Base-by-base conservation (phyloP, 352 stramenopile genomes). In the Phytopythium delawarense region DNA sequence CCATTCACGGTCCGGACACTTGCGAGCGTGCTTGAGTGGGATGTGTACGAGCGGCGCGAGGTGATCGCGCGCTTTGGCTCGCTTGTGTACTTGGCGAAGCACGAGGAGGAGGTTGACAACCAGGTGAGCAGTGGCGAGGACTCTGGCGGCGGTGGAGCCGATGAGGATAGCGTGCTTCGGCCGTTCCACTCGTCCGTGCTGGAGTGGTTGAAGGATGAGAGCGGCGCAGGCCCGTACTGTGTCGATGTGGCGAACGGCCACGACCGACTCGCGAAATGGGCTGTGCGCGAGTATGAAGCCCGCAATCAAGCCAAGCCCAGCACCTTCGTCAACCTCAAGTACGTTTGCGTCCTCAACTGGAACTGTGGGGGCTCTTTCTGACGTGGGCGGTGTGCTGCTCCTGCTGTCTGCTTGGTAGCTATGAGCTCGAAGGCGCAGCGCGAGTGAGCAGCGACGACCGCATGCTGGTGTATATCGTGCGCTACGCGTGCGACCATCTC, bases 151-250 rank as follows among this genome's bases (percentile, higher is more conserved):
- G 52, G 81, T 35, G 35, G 53, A 13, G 51, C 69, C n/a, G 35
- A 49, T 0, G 62, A 61, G 21, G 61, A 74, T 28, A 4, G 66
- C 37, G 20, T 76, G 13, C 7, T 61, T 0, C 76, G 79, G n/a
- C 79, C 83, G 30, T 92, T 92, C 71, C 83, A 92, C 65, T 87
- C 81, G 45, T 90, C 81, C 2, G 83, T 92, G 39, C 55, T 86
- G 3, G 79, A 90, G 50, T 92, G 83, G 83, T 75, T 92, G 5
- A 74, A 86, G 23, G 81, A 92, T 18, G 59, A 67, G 15, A 70
- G 57, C 13, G 78, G 71, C 3, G 80, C 81, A 7, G 81, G 78
- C 0, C 57, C 32, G 25, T 91, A 79, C 58, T 85, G 78, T 51
- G 80, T 80, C 7, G 69, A 88, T 35, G 74, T 80, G 30, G 64